phyloP scores from a whole-genome alignment of 257 asterid genomes.

The Linaria vulgaris region DNA sequence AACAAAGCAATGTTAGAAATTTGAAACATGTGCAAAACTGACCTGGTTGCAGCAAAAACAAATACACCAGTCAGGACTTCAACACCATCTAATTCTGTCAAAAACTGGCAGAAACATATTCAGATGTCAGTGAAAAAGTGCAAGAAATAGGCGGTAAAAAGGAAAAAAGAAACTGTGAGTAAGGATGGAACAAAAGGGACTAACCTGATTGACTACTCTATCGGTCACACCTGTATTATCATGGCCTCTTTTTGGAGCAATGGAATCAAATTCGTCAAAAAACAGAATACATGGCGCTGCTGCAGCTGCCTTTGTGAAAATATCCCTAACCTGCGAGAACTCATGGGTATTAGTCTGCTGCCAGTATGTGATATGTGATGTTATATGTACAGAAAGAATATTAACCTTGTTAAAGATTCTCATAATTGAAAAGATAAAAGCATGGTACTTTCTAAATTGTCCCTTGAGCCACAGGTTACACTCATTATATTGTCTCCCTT shows the following conservation, averaged over 20 bases:
- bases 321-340: conserved; percentile 72
- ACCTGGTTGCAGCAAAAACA: conserved; percentile 98
- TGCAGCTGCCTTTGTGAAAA: conserved; percentile 91
- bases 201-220: conserved; percentile 89
- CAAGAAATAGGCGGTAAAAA: conserved; percentile 14
- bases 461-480: not conserved
- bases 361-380: conserved; percentile 6
- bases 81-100: conserved; percentile 96
- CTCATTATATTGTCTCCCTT: not conserved
- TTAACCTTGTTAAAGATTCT: too few relatives aligned
- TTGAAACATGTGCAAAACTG: conserved; percentile 12
- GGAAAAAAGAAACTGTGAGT: conserved; percentile 2
- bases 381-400: not conserved
- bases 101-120: conserved; percentile 48
- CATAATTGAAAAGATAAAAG: too few relatives aligned
- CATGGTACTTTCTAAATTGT: not conserved
- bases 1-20: conserved; percentile 1
- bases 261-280: conserved; percentile 96
- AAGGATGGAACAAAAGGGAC: conserved; percentile 25
- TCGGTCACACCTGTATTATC: conserved; percentile 98
- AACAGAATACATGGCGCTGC: conserved; percentile 96
- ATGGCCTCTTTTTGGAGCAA: conserved; percentile 96
- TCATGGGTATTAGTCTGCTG: conserved; percentile 26
- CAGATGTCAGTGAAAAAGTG: conserved; percentile 25
- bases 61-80: conserved; percentile 97